Percentiles rank a stretch among this genome's conserved stretches.
Evolutionary conservation across 169 alveolate genomes (phyloP).

Genomic region (Eimeria sp.): DNA sequence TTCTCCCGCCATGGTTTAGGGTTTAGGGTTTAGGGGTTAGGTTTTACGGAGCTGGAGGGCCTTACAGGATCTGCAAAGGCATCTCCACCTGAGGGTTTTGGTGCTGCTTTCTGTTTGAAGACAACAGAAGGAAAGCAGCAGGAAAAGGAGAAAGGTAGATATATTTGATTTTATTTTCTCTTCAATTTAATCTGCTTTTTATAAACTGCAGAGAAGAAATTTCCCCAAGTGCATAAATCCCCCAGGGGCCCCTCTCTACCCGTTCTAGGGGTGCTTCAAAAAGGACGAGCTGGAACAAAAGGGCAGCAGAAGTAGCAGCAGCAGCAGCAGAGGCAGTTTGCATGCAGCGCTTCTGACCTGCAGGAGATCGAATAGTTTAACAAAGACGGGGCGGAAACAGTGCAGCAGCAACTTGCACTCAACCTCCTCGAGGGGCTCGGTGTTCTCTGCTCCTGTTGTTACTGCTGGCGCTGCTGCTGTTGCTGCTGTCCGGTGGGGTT

Average conservation of each 20-base stretch:
- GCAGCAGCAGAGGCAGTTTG: background rate
- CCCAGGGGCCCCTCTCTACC: too few relatives aligned
- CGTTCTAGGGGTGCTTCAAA: too few relatives aligned
- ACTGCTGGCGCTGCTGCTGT: too few relatives aligned
- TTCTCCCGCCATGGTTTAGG: background rate
- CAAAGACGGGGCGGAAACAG: constrained; percentile 47
- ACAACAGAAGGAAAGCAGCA: background rate
- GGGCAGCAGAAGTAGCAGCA: background rate
- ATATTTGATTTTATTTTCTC: too few relatives aligned
- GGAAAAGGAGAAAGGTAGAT: background rate
- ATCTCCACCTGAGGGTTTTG: constrained; percentile 9
- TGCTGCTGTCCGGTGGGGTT: too few relatives aligned
- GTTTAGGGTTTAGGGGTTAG: constrained; percentile 49
- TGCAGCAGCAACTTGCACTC: constrained; percentile 58
- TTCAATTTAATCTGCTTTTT: too few relatives aligned
- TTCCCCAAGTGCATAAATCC: too few relatives aligned
- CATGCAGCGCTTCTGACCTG: constrained; percentile 7
- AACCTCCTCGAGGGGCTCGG: background rate
- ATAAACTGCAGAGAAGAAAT: too few relatives aligned
- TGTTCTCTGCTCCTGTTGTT: too few relatives aligned
- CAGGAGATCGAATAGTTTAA: constrained; percentile 14
- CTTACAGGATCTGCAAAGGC: constrained; percentile 56
- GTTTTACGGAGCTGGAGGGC: background rate
- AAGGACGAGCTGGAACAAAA: background rate
- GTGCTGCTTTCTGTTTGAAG: constrained; percentile 5